Base-by-base conservation (phyloP, 805 yeast species). In the Blastobotrys peoriensis region DNA sequence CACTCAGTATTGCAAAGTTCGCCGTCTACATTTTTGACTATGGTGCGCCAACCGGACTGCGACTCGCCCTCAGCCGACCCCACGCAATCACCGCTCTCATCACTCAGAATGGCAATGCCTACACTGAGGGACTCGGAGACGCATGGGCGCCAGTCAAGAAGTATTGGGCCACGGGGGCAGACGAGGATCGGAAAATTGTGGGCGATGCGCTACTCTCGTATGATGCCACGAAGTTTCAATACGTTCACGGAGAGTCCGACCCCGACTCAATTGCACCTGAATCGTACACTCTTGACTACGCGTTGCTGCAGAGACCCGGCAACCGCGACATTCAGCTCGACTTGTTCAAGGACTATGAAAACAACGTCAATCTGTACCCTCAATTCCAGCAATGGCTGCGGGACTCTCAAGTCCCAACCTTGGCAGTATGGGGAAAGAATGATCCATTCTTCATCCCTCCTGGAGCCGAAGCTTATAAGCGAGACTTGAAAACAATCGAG, bases 21-120 rank as follows among this genome's bases (percentile, higher is more conserved):
- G 52, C 58, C 13, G 48, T 69, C 17, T 70, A 67, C 49, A 49
- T 69, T 18, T 70, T 70, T 49, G 75, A 70, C 50, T 70, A 70
- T 48, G 75, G 75, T 34, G 63, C 73, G 6, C 75, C 75, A 6
- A 62, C 63, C 5, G 74, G 67, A 0, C 57, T 62, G 33, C 60
- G 74, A 41, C 47, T 70, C 20, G 70, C 71, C 3, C 49, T 68
- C 43, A 59, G 52, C 22, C 43, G 55, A 4, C 70, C 72, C 2
- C 46, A 53, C 3, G 44, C 49, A 5, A 56, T 69, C 15, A 40
- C 53, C 3, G 70, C 62, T 3, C 49, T 70, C 33, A 54, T 71
- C 41, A 36, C 63, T 8, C 75, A 70, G 55, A 70, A 69, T 46
- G 74, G 74, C 6, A 71, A 69, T 54, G 73, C 73, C 17, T 70